These are phyloP conservation scores for Fimicolochytrium jonesii DNA, from an alignment of 192 early-diverging fungal genomes.

Conservation along the genomic window DNA sequence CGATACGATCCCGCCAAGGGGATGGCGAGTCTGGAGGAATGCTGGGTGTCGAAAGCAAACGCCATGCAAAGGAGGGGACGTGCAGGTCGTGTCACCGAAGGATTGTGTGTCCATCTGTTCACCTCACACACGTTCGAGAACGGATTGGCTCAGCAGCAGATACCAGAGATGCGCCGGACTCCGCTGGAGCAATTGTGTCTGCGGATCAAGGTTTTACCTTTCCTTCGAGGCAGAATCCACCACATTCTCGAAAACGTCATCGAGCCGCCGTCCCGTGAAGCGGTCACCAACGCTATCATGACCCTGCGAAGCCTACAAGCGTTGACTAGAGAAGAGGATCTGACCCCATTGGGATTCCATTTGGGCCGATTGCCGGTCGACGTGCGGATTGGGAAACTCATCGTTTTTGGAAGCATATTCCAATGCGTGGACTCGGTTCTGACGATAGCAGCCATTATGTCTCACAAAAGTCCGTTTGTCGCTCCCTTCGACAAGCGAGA, in stretches of 20 bases:
- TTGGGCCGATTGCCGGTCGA: constrained; percentile 61
- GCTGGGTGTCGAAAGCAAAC: constrained; percentile 42
- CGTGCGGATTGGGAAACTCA: constrained; percentile 56
- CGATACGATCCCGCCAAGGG: constrained; percentile 61
- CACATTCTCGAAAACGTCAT: constrained; percentile 36
- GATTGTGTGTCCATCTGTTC: constrained; percentile 78
- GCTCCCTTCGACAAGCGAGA: constrained; percentile 46
- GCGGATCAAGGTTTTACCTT: constrained; percentile 54
- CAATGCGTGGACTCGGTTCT: constrained; percentile 44
- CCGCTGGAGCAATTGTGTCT: constrained; percentile 80
- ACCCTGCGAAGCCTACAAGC: constrained; percentile 30
- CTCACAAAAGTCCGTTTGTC: constrained; percentile 42
- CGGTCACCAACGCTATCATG: constrained; percentile 60
- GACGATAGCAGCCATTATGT: constrained; percentile 45
- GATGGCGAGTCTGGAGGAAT: constrained; percentile 56
- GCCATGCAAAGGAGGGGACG: constrained; percentile 49
- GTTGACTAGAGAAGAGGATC: constrained; percentile 36
- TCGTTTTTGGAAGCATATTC: constrained; percentile 55
- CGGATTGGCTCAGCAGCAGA: constrained; percentile 47
- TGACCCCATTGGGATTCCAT: constrained; percentile 62
- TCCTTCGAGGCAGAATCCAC: constrained; percentile 26
- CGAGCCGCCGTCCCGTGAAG: constrained; percentile 57
- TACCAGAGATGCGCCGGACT: constrained; percentile 75
- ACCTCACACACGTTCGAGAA: constrained; percentile 51
- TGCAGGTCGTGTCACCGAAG: constrained; percentile 78